Conservation (phyloP, 495 filamentous ascomycete species). For the Penicillium goetzii region DNA sequence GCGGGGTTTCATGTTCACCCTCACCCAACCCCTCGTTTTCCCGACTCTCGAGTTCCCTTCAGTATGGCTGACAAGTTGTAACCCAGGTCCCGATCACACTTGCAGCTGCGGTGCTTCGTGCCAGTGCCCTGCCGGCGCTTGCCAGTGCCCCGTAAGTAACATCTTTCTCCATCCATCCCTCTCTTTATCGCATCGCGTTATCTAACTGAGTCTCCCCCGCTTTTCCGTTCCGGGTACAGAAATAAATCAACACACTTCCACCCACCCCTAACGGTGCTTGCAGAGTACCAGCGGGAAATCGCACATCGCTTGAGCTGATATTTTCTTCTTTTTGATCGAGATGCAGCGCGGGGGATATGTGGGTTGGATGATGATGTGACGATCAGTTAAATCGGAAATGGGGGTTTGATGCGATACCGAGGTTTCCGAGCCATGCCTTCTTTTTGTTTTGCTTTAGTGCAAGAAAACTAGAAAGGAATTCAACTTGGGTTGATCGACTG, state of each 20-base stretch:
- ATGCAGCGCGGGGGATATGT: neutral
- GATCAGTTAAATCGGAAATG: neutral
- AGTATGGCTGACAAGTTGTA: slow-evolving; percentile 27
- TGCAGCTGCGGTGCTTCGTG: slow-evolving; percentile 52
- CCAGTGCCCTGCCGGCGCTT: slow-evolving; percentile 51
- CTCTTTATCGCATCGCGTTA: neutral
- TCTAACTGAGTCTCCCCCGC: slow-evolving; percentile 19
- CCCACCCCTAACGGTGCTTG: neutral
- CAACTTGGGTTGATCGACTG: slow-evolving; percentile 8
- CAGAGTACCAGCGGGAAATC: neutral
- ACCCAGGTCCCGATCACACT: slow-evolving; percentile 43
- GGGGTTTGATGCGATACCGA: neutral
- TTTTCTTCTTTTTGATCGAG: slow-evolving; percentile 7
- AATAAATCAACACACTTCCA: slow-evolving; percentile 29
- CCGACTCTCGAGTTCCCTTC: neutral
- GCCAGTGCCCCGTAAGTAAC: slow-evolving; percentile 50
- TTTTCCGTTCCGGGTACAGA: slow-evolving; percentile 22
- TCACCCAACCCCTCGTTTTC: slow-evolving; percentile 17
- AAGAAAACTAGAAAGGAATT: neutral
- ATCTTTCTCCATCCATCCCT: neutral
- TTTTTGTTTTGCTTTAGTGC: neutral
- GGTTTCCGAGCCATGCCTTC: neutral
- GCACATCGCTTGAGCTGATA: neutral
- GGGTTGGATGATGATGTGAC: slow-evolving; percentile 3
- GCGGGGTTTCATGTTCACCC: slow-evolving; percentile 26